These are phyloP conservation scores for Pontederia paniculata DNA, from an alignment of 176 grass and related monocot species.

Conservation along the genomic window DNA sequence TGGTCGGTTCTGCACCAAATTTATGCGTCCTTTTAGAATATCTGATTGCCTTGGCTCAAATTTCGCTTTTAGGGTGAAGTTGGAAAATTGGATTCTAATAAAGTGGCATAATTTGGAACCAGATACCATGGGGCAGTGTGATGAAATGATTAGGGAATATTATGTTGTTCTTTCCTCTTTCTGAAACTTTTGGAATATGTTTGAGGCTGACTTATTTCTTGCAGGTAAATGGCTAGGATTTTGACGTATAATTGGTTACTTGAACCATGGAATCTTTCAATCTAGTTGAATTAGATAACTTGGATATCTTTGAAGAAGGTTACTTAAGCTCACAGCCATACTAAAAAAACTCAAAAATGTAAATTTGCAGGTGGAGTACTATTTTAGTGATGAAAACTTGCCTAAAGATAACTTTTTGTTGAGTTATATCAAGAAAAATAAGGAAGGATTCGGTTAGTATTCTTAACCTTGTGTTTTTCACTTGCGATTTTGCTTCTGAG, in stretches of 20 bases:
- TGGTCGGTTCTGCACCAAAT: neutral
- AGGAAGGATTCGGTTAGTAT: conserved; percentile 60
- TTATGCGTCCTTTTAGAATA: neutral
- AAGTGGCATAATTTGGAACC: no score
- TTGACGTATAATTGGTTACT: no score
- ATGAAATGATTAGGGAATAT: no score
- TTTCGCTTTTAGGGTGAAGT: no score
- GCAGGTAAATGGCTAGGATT: no score
- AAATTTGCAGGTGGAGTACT: conserved; percentile 71
- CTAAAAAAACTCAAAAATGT: neutral
- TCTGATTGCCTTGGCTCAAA: neutral
- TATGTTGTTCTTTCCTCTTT: no score
- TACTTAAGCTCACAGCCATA: neutral
- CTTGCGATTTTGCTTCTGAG: neutral
- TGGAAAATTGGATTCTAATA: no score
- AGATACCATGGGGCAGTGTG: no score
- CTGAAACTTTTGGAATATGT: no score
- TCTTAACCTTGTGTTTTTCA: neutral
- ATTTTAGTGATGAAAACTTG: conserved; percentile 92
- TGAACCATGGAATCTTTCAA: neutral
- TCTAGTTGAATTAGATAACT: neutral
- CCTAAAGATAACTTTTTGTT: conserved; percentile 46
- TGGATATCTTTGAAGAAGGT: neutral
- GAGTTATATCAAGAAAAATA: conserved; percentile 65
- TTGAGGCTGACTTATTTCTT: no score